Conservation (phyloP, 169 alveolate species). For the Babesia ovata region DNA sequence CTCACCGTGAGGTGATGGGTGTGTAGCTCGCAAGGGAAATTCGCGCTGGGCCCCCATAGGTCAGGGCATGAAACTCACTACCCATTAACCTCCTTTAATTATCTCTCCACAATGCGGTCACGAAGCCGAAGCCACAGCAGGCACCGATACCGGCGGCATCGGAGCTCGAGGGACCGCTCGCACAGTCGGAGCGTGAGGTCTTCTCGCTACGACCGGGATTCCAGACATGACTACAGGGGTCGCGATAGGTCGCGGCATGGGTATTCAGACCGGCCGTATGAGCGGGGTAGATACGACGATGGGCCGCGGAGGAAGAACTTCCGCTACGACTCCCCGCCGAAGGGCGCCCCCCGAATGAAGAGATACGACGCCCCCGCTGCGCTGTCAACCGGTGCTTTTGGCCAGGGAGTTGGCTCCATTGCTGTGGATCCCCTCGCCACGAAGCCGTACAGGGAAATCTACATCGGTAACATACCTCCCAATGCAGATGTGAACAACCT, state of each 20-base stretch:
- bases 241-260: constrained; percentile 8
- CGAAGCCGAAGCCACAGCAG: constrained; percentile 41
- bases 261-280: background rate
- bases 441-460: constrained; percentile 77
- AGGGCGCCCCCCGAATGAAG: constrained; percentile 12
- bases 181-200: background rate
- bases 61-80: background rate
- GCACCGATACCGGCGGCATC: constrained; percentile 25
- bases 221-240: background rate
- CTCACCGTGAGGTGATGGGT: constrained; percentile 8
- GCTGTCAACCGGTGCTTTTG: background rate
- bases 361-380: background rate
- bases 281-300: constrained; percentile 13
- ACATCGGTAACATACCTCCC: constrained; percentile 85
- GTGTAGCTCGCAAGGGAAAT: constrained; percentile 4
- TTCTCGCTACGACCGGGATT: constrained; percentile 3
- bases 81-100: background rate
- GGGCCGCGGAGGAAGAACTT: constrained; percentile 34
- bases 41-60: constrained; percentile 30
- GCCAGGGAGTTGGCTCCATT: constrained; percentile 21
- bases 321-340: constrained; percentile 69
- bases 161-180: constrained; percentile 19
- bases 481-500: constrained; percentile 76
- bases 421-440: constrained; percentile 52
- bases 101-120: constrained; percentile 1